Conservation (phyloP, 192 early-diverging fungal genomes). For the Backusella sp. region DNA sequence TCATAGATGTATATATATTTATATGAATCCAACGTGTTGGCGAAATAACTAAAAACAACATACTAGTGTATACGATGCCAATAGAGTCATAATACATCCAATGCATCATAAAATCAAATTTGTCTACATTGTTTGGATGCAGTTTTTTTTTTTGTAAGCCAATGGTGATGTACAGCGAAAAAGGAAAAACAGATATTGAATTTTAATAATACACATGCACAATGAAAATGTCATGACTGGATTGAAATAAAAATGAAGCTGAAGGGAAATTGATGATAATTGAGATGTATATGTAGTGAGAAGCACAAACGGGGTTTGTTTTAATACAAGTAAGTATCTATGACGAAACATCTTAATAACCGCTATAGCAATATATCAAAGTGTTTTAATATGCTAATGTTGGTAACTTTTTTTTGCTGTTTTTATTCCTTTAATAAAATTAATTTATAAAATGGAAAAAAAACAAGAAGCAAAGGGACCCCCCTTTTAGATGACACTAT, state of each 20-base stretch:
- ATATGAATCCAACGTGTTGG: too few species aligned
- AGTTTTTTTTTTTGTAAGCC: background rate
- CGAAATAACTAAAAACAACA: background rate
- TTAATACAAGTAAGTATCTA: too few species aligned
- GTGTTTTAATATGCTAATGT: too few species aligned
- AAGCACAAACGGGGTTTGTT: too few species aligned
- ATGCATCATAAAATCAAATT: background rate
- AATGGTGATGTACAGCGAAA: background rate
- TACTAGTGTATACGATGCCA: background rate
- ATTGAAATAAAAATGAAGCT: too few species aligned
- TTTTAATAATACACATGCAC: background rate
- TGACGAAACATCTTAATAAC: too few species aligned
- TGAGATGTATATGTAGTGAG: too few species aligned
- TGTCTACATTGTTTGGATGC: background rate
- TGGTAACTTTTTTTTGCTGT: too few species aligned
- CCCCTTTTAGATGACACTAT: background rate
- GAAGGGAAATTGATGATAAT: too few species aligned
- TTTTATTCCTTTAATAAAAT: too few species aligned
- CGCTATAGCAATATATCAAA: too few species aligned
- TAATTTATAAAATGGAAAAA: background rate
- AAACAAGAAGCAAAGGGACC: background rate
- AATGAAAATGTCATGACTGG: background rate
- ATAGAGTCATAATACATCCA: background rate
- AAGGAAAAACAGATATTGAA: background rate
- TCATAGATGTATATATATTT: too few species aligned